Evolutionary conservation across 305 asterid species (phyloP), one percentile per base, ranked within the genome.

Genomic region (Fraxinus latifolia): DNA sequence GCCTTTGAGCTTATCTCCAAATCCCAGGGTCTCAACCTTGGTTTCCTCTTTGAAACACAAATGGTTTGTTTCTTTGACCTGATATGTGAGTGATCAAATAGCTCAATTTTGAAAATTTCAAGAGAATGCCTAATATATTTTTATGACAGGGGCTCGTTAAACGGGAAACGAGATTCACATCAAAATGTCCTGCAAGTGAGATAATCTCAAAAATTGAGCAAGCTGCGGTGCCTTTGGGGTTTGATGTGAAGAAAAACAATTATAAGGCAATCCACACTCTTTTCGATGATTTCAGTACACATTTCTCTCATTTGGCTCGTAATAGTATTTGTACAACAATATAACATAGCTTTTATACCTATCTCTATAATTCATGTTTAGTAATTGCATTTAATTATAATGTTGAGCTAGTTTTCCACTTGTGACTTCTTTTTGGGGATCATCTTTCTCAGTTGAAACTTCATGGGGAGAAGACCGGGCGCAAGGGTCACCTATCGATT

Each of bases 1-100:
- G 99, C 98, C 6, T 93, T 94, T 77, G 98, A 96, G 89, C 97
- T 94, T 75, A 93, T 96, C 79, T 93, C 98, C 75, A 94, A 92
- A 77, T 94, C 98, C 39, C 97, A 94, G 93, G 98, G 98, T 85
- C 96, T 96, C 85, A 92, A 93, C 88, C 94, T 96, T 80, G 89
- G 93, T 85, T 85, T 91, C 83, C 97, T 96, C 55, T 96, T 94
- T 83, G 99, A 94, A 88, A 94, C 93, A 83, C 95, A 93, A 87
- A 92, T 95, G 97, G 98, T 95, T 72, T 2, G 90, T 60, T 82
- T 77, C 62, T 62, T 44, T 3, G 23, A 33, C 33, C 50, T 50
- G 32, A 7, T 14, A 23, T 44, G 37, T 5, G 36, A 76, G 1
- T 76, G 62, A 42, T 21, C 62, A 65, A 67, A 23, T 83, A 36